Percentiles rank a stretch among this genome's conserved stretches.
These are phyloP conservation scores for Lizonia empirigonia DNA, from an alignment of 2,329 filamentous ascomycete species.

Conservation along the genomic window DNA sequence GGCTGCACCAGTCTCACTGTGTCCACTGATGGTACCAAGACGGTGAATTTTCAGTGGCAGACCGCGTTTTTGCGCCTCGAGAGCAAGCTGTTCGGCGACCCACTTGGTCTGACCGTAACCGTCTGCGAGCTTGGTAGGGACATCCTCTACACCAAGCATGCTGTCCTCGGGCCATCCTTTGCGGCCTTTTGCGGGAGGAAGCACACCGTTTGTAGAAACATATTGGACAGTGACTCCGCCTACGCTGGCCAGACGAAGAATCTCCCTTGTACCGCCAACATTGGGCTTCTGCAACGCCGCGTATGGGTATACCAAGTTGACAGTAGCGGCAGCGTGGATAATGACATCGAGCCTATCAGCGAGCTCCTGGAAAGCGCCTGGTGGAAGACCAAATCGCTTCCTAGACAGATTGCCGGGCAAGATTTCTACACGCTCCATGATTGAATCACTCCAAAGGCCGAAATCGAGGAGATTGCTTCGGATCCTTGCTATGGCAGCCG, in stretches of 20 bases:
- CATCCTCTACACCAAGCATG: slow-evolving; percentile 69
- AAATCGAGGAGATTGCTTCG: slow-evolving; percentile 78
- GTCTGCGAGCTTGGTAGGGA: slow-evolving; percentile 70
- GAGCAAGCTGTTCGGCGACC: slow-evolving; percentile 77
- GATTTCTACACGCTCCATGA: slow-evolving; percentile 79
- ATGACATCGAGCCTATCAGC: slow-evolving; percentile 72
- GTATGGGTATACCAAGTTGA: slow-evolving; percentile 77
- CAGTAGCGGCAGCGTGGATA: slow-evolving; percentile 76
- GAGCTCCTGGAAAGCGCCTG: slow-evolving; percentile 68
- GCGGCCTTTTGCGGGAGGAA: slow-evolving; percentile 66
- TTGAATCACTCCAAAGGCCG: slow-evolving; percentile 75
- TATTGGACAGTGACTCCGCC: slow-evolving; percentile 76
- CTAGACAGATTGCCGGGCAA: slow-evolving; percentile 74
- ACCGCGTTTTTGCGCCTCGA: slow-evolving; percentile 70
- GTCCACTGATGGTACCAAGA: slow-evolving; percentile 78
- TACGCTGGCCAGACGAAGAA: slow-evolving; percentile 71
- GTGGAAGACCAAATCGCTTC: slow-evolving; percentile 70
- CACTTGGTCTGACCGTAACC: slow-evolving; percentile 83
- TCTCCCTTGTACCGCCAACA: slow-evolving; percentile 77
- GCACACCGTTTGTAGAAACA: slow-evolving; percentile 78
- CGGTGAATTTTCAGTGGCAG: slow-evolving; percentile 74
- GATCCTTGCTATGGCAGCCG: slow-evolving; percentile 72
- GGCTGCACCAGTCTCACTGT: slow-evolving; percentile 74
- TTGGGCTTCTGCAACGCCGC: slow-evolving; percentile 76
- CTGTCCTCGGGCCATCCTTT: slow-evolving; percentile 74